Evolutionary conservation across 179 eudicot species (phyloP).

Genomic region (Carnegiea gigantea): DNA sequence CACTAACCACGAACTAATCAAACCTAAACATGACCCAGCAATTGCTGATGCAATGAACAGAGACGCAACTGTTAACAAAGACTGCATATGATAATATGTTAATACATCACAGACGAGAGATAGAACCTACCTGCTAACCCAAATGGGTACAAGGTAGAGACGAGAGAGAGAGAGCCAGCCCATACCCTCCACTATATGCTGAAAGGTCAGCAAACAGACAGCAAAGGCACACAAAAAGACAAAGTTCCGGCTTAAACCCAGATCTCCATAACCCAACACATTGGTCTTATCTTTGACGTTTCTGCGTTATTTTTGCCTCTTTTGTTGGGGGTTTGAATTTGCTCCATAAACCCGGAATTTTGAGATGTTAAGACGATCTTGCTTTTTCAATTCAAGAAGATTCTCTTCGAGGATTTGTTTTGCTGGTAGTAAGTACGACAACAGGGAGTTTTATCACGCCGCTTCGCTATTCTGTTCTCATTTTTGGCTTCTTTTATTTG

Average conservation of each 20-base stretch:
- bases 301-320: neutral
- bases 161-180: slow-evolving; percentile 1
- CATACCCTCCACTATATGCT: neutral
- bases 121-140: neutral
- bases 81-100: neutral
- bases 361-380: neutral
- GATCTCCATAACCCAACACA: slow-evolving; percentile 13
- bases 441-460: neutral
- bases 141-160: neutral
- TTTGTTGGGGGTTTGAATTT: neutral
- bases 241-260: neutral
- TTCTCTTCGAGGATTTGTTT: slow-evolving; percentile 9
- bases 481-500: slow-evolving; percentile 9
- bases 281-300: slow-evolving; percentile 4
- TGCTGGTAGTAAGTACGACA: slow-evolving; percentile 8
- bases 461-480: neutral
- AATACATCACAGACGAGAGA: neutral
- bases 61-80: neutral
- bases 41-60: neutral
- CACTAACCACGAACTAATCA: neutral
- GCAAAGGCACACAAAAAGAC: slow-evolving; percentile 4
- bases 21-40: slow-evolving; percentile 9
- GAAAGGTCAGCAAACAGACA: slow-evolving; percentile 2
- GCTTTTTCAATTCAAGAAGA: neutral
- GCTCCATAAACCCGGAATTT: neutral